Evolutionary conservation across 768 basidiomycete genomes (phyloP).

Genomic region (Pulveroboletus sp.): DNA sequence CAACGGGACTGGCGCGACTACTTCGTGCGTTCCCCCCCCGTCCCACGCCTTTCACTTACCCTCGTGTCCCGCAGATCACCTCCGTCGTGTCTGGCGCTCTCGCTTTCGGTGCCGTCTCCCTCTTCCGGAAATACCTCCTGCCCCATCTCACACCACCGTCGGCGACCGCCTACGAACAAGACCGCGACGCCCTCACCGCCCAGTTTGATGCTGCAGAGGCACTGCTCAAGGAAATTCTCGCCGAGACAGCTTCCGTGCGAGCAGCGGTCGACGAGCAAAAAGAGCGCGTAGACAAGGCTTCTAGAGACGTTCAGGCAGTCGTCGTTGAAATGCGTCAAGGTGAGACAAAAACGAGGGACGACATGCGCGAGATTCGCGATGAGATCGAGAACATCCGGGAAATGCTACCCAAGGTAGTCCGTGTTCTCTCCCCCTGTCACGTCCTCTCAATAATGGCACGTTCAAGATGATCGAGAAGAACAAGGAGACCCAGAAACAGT

Average conservation of each 20-base stretch:
- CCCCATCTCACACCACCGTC: constrained; percentile 90
- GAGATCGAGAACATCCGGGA: constrained; percentile 89
- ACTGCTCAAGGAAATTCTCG: constrained; percentile 73
- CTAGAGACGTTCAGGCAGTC: constrained; percentile 65
- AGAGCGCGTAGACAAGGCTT: constrained; percentile 63
- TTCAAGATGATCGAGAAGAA: constrained; percentile 90
- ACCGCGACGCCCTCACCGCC: constrained; percentile 75
- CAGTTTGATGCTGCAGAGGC: constrained; percentile 89
- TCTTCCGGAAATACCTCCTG: constrained; percentile 88
- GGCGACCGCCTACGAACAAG: constrained; percentile 83
- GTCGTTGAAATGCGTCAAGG: constrained; percentile 74
- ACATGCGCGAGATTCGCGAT: constrained; percentile 87
- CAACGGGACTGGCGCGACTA: constrained; percentile 97
- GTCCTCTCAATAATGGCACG: background rate
- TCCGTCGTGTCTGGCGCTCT: constrained; percentile 85
- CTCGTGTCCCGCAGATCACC: constrained; percentile 63
- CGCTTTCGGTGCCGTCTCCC: constrained; percentile 70
- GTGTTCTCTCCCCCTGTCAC: background rate
- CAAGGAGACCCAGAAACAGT: constrained; percentile 78
- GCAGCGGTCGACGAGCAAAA: constrained; percentile 73
- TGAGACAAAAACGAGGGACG: constrained; percentile 75
- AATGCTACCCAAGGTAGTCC: constrained; percentile 83
- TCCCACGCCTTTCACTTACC: constrained; percentile 4
- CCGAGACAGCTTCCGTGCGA: constrained; percentile 68
- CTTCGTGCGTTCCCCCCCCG: constrained; percentile 59